phyloP scores from a whole-genome alignment of 73 alveolate genomes.

The Durusdinium trenchii region DNA sequence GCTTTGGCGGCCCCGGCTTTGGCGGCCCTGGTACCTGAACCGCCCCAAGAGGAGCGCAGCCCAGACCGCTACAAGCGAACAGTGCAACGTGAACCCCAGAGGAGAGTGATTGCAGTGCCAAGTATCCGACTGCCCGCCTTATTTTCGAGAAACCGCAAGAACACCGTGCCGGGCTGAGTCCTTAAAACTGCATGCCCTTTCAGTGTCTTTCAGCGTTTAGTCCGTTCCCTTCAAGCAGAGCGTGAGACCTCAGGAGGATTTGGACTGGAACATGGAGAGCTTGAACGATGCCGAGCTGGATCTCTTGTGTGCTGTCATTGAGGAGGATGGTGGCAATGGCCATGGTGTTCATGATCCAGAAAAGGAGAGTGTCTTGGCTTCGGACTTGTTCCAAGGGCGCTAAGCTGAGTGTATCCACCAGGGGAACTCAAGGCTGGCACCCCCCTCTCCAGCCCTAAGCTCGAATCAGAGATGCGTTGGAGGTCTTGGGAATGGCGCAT shows the following conservation, averaged over 20 bases:
- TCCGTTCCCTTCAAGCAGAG: too few relatives aligned
- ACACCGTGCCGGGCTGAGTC: conserved; percentile 67
- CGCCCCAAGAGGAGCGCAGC: neutral
- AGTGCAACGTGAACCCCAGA: neutral
- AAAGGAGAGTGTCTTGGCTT: conserved; percentile 51
- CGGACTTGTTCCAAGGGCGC: too few relatives aligned
- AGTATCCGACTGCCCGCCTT: conserved; percentile 46
- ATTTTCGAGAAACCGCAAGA: conserved; percentile 48
- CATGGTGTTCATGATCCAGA: conserved; percentile 46
- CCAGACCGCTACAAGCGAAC: neutral
- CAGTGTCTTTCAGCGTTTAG: too few relatives aligned
- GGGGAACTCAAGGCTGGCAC: too few relatives aligned
- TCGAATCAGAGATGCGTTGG: too few relatives aligned
- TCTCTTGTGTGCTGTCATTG: conserved; percentile 5
- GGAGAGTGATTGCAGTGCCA: neutral
- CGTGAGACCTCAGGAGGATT: conserved; percentile 10
- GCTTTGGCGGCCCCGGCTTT: neutral
- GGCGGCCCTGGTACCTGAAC: neutral
- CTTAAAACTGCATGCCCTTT: too few relatives aligned
- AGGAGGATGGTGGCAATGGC: conserved; percentile 16
- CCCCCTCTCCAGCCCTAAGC: too few relatives aligned
- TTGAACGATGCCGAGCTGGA: conserved; percentile 46
- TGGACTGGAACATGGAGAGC: conserved; percentile 84
- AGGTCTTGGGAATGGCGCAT: too few relatives aligned
- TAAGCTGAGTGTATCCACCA: too few relatives aligned